Evolutionary conservation across 306 rosid genomes (phyloP).

Genomic region (Rosa lucieae): DNA sequence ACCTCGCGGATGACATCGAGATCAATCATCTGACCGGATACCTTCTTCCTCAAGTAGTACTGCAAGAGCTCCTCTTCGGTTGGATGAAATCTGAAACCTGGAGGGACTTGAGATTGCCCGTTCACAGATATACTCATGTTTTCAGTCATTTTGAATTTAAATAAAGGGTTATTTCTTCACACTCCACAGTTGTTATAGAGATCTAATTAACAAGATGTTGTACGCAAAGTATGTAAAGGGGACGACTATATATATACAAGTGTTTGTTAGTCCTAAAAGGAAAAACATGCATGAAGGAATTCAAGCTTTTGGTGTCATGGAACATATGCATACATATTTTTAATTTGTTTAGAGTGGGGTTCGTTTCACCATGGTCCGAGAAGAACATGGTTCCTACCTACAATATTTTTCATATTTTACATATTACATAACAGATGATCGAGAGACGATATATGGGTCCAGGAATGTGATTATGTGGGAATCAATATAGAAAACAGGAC

Average conservation of each 20-base stretch:
- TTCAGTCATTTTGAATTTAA: conserved; percentile 9
- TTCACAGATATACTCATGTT: conserved; percentile 79
- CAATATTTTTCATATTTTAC: conserved; percentile 28
- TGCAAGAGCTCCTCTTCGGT: conserved; percentile 81
- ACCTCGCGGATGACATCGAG: conserved; percentile 85
- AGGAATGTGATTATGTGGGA: conserved; percentile 33
- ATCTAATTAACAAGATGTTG: conserved; percentile 13
- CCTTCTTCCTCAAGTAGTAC: conserved; percentile 79
- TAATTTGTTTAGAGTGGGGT: conserved; percentile 19
- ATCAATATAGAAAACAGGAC: too few species aligned
- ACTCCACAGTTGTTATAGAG: too few species aligned
- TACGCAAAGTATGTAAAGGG: conserved; percentile 44
- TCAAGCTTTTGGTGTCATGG: background rate
- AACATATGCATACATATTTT: background rate
- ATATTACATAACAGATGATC: conserved; percentile 10
- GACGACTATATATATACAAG: conserved; percentile 45
- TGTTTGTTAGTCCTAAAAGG: conserved; percentile 19
- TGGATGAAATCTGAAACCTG: conserved; percentile 84
- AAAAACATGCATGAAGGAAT: conserved; percentile 14
- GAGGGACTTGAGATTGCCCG: conserved; percentile 90
- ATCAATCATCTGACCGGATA: conserved; percentile 68
- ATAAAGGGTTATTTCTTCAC: background rate
- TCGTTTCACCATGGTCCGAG: conserved; percentile 36
- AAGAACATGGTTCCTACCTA: conserved; percentile 33
- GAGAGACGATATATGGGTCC: conserved; percentile 48